Conservation (phyloP, 2,329 filamentous ascomycete genomes). For the Aspergillus fumigatiaffinis region DNA sequence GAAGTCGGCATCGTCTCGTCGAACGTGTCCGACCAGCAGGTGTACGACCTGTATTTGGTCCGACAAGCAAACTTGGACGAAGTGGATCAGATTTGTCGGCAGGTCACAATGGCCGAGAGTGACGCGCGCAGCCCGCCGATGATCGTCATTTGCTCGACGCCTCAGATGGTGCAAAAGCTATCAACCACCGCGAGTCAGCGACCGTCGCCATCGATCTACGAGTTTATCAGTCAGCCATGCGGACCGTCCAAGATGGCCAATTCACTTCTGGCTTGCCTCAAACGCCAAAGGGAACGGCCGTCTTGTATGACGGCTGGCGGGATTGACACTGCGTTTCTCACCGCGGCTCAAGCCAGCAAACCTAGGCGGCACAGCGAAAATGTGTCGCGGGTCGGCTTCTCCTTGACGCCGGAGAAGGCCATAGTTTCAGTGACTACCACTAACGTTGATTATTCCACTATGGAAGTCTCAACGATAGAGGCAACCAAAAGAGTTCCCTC, state of each 20-base stretch:
- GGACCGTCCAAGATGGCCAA: conserved; percentile 33
- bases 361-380: not conserved
- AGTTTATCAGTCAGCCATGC: conserved; percentile 34
- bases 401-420: not conserved
- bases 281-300: conserved; percentile 11
- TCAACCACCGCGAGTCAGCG: conserved; percentile 8
- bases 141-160: conserved; percentile 27
- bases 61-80: conserved; percentile 23
- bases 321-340: conserved; percentile 16
- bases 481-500: not conserved
- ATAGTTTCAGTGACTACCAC: conserved; percentile 1
- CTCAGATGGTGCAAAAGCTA: conserved; percentile 18
- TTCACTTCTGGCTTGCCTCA: conserved; percentile 22
- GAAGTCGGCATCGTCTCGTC: conserved; percentile 6
- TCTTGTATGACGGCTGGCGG: conserved; percentile 13
- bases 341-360: not conserved
- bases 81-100: conserved; percentile 5
- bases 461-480: not conserved
- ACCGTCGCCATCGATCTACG: conserved; percentile 16
- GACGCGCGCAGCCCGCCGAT: conserved; percentile 17
- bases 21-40: not conserved
- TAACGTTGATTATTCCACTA: not conserved
- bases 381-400: not conserved
- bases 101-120: not conserved
- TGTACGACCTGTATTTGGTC: conserved; percentile 20